These are phyloP conservation scores for Cavenderia fasciculata DNA, from an alignment of 78 protist species.

Conservation along the genomic window DNA sequence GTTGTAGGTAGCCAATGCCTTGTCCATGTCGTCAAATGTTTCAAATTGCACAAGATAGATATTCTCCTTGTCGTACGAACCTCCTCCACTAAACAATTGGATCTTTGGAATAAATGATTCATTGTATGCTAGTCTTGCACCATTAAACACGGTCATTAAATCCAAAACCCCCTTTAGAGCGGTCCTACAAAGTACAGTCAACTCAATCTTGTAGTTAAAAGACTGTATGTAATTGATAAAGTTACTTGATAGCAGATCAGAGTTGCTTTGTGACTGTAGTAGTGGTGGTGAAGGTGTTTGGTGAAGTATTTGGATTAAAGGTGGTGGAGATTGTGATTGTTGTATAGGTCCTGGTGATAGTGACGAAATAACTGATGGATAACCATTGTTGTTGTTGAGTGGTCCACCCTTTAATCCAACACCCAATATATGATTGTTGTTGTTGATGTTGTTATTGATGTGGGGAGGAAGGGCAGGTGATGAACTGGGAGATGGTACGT, in stretches of 20 bases:
- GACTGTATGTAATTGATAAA: not conserved
- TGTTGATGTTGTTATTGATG: conserved; percentile 12
- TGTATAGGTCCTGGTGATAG: not conserved
- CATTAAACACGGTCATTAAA: not conserved
- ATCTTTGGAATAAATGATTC: conserved; percentile 20
- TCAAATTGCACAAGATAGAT: conserved; percentile 39
- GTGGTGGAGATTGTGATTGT: not conserved
- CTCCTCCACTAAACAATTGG: not conserved
- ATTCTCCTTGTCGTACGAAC: not conserved
- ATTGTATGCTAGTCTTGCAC: not conserved
- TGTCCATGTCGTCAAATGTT: conserved; percentile 19
- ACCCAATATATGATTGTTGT: not conserved
- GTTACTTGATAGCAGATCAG: not conserved
- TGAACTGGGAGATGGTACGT: not conserved
- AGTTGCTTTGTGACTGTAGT: no score
- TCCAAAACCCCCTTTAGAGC: not conserved
- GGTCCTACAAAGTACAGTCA: conserved; percentile 6
- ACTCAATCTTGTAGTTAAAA: conserved; percentile 12
- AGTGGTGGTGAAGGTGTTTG: not conserved
- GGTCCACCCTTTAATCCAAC: not conserved
- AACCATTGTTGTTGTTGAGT: conserved; percentile 18
- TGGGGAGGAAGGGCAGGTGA: not conserved
- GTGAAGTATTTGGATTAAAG: not conserved
- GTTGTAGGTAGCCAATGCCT: not conserved
- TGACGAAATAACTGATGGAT: conserved; percentile 2